These are phyloP conservation scores for Shiraia sp. DNA, from an alignment of 2,329 filamentous ascomycete species.

Conservation along the genomic window DNA sequence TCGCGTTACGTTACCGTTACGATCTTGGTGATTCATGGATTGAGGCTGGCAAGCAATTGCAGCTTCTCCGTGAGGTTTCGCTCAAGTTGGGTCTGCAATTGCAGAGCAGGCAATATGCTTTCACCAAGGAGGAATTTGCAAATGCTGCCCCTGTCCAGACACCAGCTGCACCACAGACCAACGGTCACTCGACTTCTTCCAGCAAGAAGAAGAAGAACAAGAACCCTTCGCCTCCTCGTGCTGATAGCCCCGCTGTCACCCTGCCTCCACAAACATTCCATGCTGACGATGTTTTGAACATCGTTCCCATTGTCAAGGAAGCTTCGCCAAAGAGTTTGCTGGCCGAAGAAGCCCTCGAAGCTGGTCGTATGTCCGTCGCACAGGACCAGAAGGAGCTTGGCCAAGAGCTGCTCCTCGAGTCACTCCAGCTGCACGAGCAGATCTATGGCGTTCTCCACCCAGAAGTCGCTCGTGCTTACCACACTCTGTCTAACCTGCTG, in stretches of 20 bases:
- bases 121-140: constrained; percentile 51
- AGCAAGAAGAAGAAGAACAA: constrained; percentile 59
- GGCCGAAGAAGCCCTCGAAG: constrained; percentile 94
- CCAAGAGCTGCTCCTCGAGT: constrained; percentile 94
- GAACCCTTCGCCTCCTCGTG: constrained; percentile 54
- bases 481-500: constrained; percentile 92
- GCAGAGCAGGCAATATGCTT: constrained; percentile 75
- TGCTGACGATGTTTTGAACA: constrained; percentile 84
- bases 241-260: constrained; percentile 49
- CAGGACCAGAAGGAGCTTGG: constrained; percentile 95
- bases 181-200: constrained; percentile 41
- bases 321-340: constrained; percentile 87
- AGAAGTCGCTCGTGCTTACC: constrained; percentile 93
- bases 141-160: constrained; percentile 21
- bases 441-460: constrained; percentile 98
- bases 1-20: constrained; percentile 75
- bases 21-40: constrained; percentile 71
- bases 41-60: constrained; percentile 69
- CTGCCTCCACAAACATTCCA: constrained; percentile 67
- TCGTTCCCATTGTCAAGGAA: constrained; percentile 95
- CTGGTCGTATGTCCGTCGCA: constrained; percentile 91
- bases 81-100: constrained; percentile 91
- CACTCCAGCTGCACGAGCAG: constrained; percentile 93
- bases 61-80: constrained; percentile 85
- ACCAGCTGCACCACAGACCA: constrained; percentile 36